A percentile compares a stretch with the other conserved stretches of the same genome.
These are phyloP conservation scores for Malassezia slooffiae DNA, from an alignment of 1,284 basidiomycete genomes.

Conservation along the genomic window DNA sequence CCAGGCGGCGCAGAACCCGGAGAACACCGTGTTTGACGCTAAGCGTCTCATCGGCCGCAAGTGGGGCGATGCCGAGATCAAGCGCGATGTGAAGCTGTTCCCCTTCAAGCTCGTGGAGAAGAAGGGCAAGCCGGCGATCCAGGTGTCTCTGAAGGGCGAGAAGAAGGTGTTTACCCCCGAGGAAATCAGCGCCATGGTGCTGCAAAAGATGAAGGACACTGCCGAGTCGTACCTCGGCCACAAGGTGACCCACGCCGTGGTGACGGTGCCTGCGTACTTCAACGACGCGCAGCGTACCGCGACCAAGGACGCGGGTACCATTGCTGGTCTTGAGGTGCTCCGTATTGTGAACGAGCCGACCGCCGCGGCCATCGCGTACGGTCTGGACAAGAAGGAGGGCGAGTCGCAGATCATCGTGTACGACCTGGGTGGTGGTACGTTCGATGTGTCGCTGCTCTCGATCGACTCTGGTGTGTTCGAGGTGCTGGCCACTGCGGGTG, in stretches of 20 bases:
- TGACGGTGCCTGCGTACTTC: slow-evolving; percentile 84
- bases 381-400: slow-evolving; percentile 84
- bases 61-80: slow-evolving; percentile 52
- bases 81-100: slow-evolving; percentile 45
- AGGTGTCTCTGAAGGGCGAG: slow-evolving; percentile 37
- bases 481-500: slow-evolving; percentile 92
- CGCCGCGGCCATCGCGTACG: slow-evolving; percentile 87
- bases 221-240: slow-evolving; percentile 94
- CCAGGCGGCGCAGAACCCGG: slow-evolving; percentile 62
- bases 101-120: slow-evolving; percentile 50
- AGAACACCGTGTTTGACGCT: slow-evolving; percentile 85
- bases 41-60: slow-evolving; percentile 75
- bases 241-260: slow-evolving; percentile 88
- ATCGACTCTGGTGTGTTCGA: slow-evolving; percentile 95
- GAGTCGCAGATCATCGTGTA: slow-evolving; percentile 96
- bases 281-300: slow-evolving; percentile 98
- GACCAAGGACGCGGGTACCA: slow-evolving; percentile 95
- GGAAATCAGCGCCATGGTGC: slow-evolving; percentile 86
- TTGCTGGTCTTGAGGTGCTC: slow-evolving; percentile 87
- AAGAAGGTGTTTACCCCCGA: slow-evolving; percentile 54
- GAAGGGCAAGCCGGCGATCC: slow-evolving; percentile 45
- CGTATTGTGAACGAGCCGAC: slow-evolving; percentile 99
- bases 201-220: slow-evolving; percentile 98
- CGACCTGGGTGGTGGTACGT: slow-evolving; percentile 95
- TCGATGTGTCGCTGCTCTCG: slow-evolving; percentile 93